Evolutionary conservation across 306 rosid genomes (phyloP), one percentile per base, ranked within the genome.

Genomic region (Delonix regia): DNA sequence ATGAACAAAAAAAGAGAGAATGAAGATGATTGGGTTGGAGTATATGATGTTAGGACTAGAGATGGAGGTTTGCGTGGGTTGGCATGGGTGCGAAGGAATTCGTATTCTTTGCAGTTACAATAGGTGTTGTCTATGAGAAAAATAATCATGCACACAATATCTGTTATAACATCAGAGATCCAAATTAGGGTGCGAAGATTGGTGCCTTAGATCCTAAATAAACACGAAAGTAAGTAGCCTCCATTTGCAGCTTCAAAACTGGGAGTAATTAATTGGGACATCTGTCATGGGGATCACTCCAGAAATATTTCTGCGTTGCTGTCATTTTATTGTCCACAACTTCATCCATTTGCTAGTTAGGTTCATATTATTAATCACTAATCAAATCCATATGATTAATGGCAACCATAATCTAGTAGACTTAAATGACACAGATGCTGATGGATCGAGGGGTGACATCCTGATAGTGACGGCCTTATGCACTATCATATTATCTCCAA

Each of bases 321-420:
- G 41, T 69, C 39, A 4, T 69, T 45, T 69, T 25, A 30, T n/a
- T 36, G 12, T 18, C 62, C 30, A 28, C 16, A 21, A 21, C 30
- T 36, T 9, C 27, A 36, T 9, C 16, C 39, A 44, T 41, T 66
- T 70, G 44, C 8, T 30, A 27, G 14, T 59, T 4, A 10, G 41
- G 1, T 36, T 28, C 18, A 48, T 53, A 28, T 30, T 30, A 11
- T n/a, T 19, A 64, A 10, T 7, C 3, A 51, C 14, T 34, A 71
- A 52, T 51, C 64, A 53, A 53, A 10, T 52, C 48, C 64, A 71
- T 6, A 52, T 71, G 48, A 71, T 52, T 71, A 52, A 33, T 34
- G 48, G 27, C 49, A 39, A 48, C 47, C 62, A 11, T 33, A 34
- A 6, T 36, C 34, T 52, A 2, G 13, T n/a, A 28, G 19, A 18